Evolutionary conservation across 441 rosid genomes (phyloP).

Genomic region (Codiaeum variegatum): DNA sequence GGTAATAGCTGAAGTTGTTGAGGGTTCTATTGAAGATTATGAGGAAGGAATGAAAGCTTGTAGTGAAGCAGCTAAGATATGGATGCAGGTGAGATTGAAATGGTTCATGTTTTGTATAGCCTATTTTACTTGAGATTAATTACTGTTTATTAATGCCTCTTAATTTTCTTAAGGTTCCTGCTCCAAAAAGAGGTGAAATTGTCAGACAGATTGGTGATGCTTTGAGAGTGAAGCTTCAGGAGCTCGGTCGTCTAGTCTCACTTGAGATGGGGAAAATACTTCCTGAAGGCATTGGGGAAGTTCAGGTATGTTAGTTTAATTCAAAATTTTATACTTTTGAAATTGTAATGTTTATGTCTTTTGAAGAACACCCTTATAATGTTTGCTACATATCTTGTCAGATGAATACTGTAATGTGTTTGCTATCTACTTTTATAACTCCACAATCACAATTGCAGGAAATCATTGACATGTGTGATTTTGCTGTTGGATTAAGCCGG

Average conservation of each 20-base stretch:
- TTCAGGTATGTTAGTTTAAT: constrained; percentile 53
- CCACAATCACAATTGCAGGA: constrained; percentile 51
- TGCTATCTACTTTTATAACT: background rate
- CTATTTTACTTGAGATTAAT: background rate
- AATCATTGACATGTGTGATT: constrained; percentile 97
- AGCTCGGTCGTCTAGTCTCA: constrained; percentile 81
- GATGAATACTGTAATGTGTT: background rate
- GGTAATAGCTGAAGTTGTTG: constrained; percentile 79
- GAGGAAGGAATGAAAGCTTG: constrained; percentile 83
- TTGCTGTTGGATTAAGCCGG: constrained; percentile 90
- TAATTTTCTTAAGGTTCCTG: constrained; percentile 61
- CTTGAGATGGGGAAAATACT: constrained; percentile 98
- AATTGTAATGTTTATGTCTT: background rate
- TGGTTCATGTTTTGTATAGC: background rate
- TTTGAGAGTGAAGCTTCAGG: constrained; percentile 66
- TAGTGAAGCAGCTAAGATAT: constrained; percentile 65
- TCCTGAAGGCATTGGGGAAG: constrained; percentile 97
- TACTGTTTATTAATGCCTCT: background rate
- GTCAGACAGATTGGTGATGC: constrained; percentile 97
- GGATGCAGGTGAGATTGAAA: constrained; percentile 68
- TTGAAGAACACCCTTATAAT: background rate
- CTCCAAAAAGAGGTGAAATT: constrained; percentile 96
- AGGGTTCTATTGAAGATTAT: constrained; percentile 77
- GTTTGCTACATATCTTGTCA: background rate
- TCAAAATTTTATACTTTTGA: background rate